These are phyloP conservation scores for Pyracantha coccinea DNA, from an alignment of 331 rosid genomes.

Conservation along the genomic window DNA sequence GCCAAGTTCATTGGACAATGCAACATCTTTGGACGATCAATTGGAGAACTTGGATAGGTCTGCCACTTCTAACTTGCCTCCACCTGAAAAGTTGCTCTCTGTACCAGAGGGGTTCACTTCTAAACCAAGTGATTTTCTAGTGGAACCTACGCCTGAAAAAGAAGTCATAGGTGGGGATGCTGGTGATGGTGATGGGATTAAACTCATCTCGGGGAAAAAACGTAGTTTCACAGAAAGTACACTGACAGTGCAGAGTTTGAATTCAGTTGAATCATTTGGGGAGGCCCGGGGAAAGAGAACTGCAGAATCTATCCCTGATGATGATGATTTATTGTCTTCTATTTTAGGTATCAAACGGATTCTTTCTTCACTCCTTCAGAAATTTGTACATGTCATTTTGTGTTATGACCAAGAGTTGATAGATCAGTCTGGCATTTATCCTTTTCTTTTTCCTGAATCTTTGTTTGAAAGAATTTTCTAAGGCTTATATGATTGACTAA, in stretches of 20 bases:
- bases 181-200: conserved; percentile 29
- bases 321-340: conserved; percentile 91
- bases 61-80: conserved; percentile 48
- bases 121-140: conserved; percentile 42
- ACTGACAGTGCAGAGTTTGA: conserved; percentile 61
- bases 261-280: conserved; percentile 60
- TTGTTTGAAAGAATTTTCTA: not conserved
- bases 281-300: conserved; percentile 53
- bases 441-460: not conserved
- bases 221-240: conserved; percentile 84
- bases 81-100: conserved; percentile 79
- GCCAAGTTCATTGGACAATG: conserved; percentile 17
- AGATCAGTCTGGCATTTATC: not conserved
- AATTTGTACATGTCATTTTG: not conserved
- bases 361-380: not conserved
- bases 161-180: conserved; percentile 33
- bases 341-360: conserved; percentile 63
- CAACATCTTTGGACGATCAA: conserved; percentile 24
- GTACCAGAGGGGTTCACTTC: conserved; percentile 29
- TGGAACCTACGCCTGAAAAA: conserved; percentile 55
- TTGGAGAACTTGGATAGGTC: conserved; percentile 32
- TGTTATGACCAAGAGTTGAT: not conserved
- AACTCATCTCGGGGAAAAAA: conserved; percentile 56
- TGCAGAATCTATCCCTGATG: conserved; percentile 74
- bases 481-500: conserved; percentile 16